Evolutionary conservation across 1,139 yeast genomes (phyloP).

Genomic region (Yamadazyma songkhlaensis): DNA sequence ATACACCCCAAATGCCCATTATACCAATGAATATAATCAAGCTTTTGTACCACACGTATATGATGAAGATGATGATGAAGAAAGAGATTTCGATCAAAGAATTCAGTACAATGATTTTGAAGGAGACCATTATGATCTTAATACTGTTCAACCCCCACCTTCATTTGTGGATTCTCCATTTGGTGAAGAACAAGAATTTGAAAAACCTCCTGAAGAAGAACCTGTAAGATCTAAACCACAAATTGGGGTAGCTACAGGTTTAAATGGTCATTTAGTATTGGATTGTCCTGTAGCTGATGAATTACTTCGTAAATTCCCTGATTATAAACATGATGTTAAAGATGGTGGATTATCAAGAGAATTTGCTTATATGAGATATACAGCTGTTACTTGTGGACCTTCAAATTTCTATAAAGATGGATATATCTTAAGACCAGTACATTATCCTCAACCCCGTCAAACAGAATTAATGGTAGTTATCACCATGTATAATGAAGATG

Average conservation of each 20-base stretch:
- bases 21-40: conserved; percentile 24
- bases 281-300: conserved; percentile 53
- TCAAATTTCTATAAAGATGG: conserved; percentile 46
- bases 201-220: conserved; percentile 31
- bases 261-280: conserved; percentile 48
- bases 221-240: conserved; percentile 37
- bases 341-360: conserved; percentile 47
- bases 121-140: conserved; percentile 46
- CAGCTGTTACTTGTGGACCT: conserved; percentile 52
- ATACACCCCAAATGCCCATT: conserved; percentile 10
- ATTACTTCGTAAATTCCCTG: conserved; percentile 43
- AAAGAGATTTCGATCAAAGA: conserved; percentile 37
- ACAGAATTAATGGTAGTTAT: conserved; percentile 48
- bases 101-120: conserved; percentile 41
- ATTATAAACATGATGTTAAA: conserved; percentile 28
- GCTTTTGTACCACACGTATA: conserved; percentile 49
- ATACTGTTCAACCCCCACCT: conserved; percentile 28
- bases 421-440: conserved; percentile 44
- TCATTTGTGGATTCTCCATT: conserved; percentile 27
- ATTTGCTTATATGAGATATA: conserved; percentile 48
- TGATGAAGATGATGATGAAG: conserved; percentile 44
- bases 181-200: conserved; percentile 29
- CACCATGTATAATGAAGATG: conserved; percentile 52
- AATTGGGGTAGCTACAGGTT: conserved; percentile 38
- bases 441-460: conserved; percentile 44